Evolutionary conservation across 2,329 filamentous ascomycete species (phyloP), one percentile per base, ranked within the genome.

Genomic region (Epichloe brachyelytri): DNA sequence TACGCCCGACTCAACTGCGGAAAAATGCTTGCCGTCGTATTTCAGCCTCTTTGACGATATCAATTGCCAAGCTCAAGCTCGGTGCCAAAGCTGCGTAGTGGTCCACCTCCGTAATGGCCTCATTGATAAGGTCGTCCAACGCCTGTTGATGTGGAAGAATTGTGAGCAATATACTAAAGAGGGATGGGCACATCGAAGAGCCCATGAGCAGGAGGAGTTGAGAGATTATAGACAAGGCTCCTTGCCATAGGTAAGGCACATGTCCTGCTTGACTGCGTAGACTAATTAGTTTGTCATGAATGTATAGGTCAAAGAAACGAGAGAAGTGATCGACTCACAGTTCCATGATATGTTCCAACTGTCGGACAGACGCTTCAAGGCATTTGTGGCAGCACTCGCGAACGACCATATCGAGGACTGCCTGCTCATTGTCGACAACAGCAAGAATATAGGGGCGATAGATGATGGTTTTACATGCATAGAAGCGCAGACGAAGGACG

Each of bases 241-340:
- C 86, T 70, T 91, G 87, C 83, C 86, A 93, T 19, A 91, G 76
- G 66, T 91, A 93, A 12, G 86, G 86, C 71, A 93, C 83, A 63
- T 91, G 86, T 48, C 87, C 86, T 54, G 84, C 85, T 62, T 89
- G 86, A 68, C 81, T 85, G 45, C 48, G 2, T 22, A 30, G 26
- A 30, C 8, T 11, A 11, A 30, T 30, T 20, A 5, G 14, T 54
- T 49, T 39, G 48, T 46, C 56, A 38, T n/a, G 17, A 26, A 34
- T 48, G 52, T 50, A 34, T 45, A 17, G 30, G 3, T 1, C 6
- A 43, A 17, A 4, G 11, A 34, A 14, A 10, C 17, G n/a, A 11
- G 6, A 45, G n/a, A 5, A n/a, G 20, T 11, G n/a, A n/a, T 22
- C 14, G 26, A 75, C 80, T 73, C 75, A 85, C 80, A 91, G 85